phyloP scores from a whole-genome alignment of 1,139 yeast genomes.

The Blastobotrys elegans region DNA sequence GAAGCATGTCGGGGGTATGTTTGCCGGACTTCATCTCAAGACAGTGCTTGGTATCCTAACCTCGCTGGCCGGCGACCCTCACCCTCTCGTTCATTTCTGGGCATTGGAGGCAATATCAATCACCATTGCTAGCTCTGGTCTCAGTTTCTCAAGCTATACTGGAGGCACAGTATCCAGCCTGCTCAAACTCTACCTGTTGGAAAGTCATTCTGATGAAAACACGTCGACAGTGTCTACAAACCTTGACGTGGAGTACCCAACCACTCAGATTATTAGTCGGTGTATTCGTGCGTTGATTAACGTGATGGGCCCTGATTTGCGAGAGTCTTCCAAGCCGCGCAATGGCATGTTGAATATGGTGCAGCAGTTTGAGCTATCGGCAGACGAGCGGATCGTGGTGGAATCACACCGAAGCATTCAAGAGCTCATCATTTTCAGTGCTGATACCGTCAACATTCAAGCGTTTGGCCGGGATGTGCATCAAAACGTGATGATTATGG shows the following conservation, averaged over 20 bases:
- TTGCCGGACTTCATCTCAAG: constrained; percentile 37
- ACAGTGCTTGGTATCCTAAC: constrained; percentile 53
- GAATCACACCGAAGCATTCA: constrained; percentile 29
- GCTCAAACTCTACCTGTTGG: constrained; percentile 45
- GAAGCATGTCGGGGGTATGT: constrained; percentile 43
- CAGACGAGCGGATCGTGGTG: constrained; percentile 28
- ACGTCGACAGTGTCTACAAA: constrained; percentile 43
- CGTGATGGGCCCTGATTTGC: constrained; percentile 48
- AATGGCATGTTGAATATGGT: constrained; percentile 26
- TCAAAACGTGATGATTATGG: constrained; percentile 22
- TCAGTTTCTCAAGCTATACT: constrained; percentile 43
- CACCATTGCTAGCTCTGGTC: constrained; percentile 52
- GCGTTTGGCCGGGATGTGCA: constrained; percentile 29
- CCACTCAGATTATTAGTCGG: constrained; percentile 39
- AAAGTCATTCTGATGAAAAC: constrained; percentile 50
- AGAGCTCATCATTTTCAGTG: constrained; percentile 32
- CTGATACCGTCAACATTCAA: constrained; percentile 27
- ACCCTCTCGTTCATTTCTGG: constrained; percentile 76
- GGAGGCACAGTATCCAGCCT: constrained; percentile 45
- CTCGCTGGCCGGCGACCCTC: constrained; percentile 71
- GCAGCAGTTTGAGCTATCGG: constrained; percentile 28
- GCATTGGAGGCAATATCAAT: constrained; percentile 56
- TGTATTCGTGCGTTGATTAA: constrained; percentile 42
- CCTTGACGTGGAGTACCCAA: constrained; percentile 42
- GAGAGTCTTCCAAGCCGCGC: constrained; percentile 28